Evolutionary conservation across 2,329 filamentous ascomycete species (phyloP), one percentile per base, ranked within the genome.

Genomic region (Pseudogymnoascus sp.): DNA sequence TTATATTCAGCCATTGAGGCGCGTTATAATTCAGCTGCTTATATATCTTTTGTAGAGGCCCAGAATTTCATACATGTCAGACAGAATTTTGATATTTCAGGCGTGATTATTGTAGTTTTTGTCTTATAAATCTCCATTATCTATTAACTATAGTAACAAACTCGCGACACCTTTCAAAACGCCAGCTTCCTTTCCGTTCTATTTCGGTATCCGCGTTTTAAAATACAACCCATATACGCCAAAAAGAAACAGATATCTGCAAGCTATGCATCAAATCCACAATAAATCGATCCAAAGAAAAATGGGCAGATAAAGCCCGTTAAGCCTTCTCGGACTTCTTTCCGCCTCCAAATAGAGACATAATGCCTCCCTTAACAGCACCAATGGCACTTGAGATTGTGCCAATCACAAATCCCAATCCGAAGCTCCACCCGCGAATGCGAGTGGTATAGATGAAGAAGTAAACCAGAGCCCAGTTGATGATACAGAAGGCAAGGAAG

Each of bases 361-460:
- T 33, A 31, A 61, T 33, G 27, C 44, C 44, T 2, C 68, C 67
- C 71, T 76, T 76, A n/a, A 75, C 61, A 5, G 63, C 58, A 4
- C 66, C 73, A 42, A 79, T 66, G 36, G 73, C 51, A 70, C 75
- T 78, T 2, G 78, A 80, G n/a, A 79, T 59, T 1, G 65, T 66
- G 1, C 78, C 76, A 70, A 86, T 86, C 2, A 89, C 27, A 44
- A 74, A 75, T 0, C 83, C 83, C 63, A 91, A 79, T 0, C 88
- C 89, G 73, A 91, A 91, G 21, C 75, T 82, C 87, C 87, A 91
- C 6, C 86, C 82, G 66, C 80, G 81, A 61, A 91, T 83, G 15
- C 89, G 80, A 5, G 90, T 86, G 2, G 84, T 87, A 74, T 88
- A 92, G 62, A 91, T 85, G 70, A 92, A 91, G 74, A 91, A 90